A percentile compares a stretch with the other conserved stretches of the same genome.
These are phyloP conservation scores for Rhizopogon parksii DNA, from an alignment of 1,284 basidiomycete species.

Conservation along the genomic window DNA sequence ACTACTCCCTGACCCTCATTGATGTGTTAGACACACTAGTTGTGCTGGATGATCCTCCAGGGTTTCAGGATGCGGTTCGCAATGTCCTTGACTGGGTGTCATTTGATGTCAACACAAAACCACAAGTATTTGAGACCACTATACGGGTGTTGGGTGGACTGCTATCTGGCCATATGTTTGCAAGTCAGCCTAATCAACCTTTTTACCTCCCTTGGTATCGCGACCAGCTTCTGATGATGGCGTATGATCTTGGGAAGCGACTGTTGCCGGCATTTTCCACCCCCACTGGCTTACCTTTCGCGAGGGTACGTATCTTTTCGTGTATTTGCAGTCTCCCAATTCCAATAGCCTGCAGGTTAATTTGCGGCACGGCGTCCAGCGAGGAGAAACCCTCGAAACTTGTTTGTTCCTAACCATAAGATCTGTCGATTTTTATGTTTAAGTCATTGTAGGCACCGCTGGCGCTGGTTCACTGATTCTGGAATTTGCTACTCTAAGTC, in stretches of 20 bases:
- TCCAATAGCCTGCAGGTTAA: conserved; percentile 48
- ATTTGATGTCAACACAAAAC: conserved; percentile 84
- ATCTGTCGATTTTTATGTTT: conserved; percentile 9
- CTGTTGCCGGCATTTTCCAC: conserved; percentile 85
- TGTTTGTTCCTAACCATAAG: conserved; percentile 45
- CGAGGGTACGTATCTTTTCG: conserved; percentile 50
- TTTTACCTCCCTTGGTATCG: conserved; percentile 75
- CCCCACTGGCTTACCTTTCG: conserved; percentile 83
- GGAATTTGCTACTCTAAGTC: conserved; percentile 87
- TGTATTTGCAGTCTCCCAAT: not conserved
- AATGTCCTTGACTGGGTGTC: conserved; percentile 72
- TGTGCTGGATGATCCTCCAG: conserved; percentile 63
- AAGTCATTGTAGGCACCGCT: conserved; percentile 59
- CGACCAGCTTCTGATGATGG: conserved; percentile 70
- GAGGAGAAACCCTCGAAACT: conserved; percentile 68
- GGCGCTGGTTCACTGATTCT: conserved; percentile 88
- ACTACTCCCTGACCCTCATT: conserved; percentile 77
- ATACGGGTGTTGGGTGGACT: conserved; percentile 87
- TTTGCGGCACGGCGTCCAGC: conserved; percentile 61
- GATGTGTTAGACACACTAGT: conserved; percentile 80
- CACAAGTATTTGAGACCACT: conserved; percentile 88
- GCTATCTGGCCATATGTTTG: conserved; percentile 80
- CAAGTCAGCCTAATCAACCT: conserved; percentile 53
- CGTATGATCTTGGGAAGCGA: conserved; percentile 78
- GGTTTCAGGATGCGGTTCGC: conserved; percentile 71